Evolutionary conservation across 2,329 filamentous ascomycete genomes (phyloP).

Genomic region (Aspergillus cejpii): DNA sequence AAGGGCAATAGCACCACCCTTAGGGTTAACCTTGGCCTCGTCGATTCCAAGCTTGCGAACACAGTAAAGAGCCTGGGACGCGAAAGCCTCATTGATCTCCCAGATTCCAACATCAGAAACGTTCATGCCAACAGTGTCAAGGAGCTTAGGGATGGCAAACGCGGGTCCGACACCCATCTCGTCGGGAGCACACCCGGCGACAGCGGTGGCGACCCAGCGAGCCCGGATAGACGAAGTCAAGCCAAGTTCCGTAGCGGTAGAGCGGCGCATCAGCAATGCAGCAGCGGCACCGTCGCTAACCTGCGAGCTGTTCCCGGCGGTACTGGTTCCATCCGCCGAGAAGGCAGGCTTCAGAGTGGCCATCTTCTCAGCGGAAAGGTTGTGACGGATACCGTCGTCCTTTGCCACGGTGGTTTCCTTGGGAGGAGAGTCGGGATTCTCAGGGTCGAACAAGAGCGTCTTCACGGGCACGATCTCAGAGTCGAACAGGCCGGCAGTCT

Average conservation of each 20-base stretch:
- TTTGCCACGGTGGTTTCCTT: conserved; percentile 61
- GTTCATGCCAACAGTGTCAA: conserved; percentile 60
- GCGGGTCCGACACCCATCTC: conserved; percentile 94
- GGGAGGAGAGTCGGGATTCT: conserved; percentile 52
- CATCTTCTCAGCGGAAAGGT: conserved; percentile 62
- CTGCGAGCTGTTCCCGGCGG: conserved; percentile 79
- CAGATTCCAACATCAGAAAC: conserved; percentile 70
- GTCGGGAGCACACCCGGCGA: conserved; percentile 73
- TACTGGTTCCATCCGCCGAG: conserved; percentile 64
- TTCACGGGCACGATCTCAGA: conserved; percentile 73
- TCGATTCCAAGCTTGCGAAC: conserved; percentile 57
- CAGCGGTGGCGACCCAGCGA: conserved; percentile 70
- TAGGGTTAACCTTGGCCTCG: conserved; percentile 72
- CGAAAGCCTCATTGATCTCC: conserved; percentile 87
- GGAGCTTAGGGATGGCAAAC: conserved; percentile 73
- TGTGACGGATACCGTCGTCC: conserved; percentile 76
- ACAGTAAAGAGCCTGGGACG: conserved; percentile 61
- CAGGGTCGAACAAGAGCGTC: conserved; percentile 60
- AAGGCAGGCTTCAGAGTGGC: conserved; percentile 81
- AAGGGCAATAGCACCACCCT: conserved; percentile 88
- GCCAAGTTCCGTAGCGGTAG: conserved; percentile 67
- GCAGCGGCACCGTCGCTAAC: conserved; percentile 85
- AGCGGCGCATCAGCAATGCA: conserved; percentile 75
- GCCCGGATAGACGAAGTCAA: conserved; percentile 65
- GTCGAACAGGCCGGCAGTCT: conserved; percentile 63